Conservation (phyloP, 768 basidiomycete species). For the Lenzites betulinus region DNA sequence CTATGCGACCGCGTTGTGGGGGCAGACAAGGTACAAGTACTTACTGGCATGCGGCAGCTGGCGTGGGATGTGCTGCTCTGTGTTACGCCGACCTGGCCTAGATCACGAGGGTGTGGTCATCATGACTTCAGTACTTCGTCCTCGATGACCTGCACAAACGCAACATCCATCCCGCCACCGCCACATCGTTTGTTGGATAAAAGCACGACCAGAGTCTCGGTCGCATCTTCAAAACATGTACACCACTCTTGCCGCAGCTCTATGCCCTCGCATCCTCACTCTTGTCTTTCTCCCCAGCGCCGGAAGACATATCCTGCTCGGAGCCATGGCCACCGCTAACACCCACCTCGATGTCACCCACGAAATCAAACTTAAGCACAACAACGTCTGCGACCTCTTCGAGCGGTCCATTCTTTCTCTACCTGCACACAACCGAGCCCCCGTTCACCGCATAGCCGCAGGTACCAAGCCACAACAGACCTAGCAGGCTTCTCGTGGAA, state of each 20-base stretch:
- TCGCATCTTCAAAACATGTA: constrained; percentile 3
- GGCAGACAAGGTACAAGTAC: too few species aligned
- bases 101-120: constrained; percentile 12
- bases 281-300: background rate
- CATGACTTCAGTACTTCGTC: constrained; percentile 4
- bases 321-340: constrained; percentile 12
- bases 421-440: too few species aligned
- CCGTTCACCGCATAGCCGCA: too few species aligned
- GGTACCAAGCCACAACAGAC: constrained; percentile 15
- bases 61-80: too few species aligned
- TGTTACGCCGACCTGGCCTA: too few species aligned
- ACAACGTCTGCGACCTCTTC: constrained; percentile 29
- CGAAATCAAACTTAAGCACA: constrained; percentile 29
- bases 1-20: constrained; percentile 9
- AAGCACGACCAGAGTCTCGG: too few species aligned
- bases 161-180: background rate
- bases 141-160: constrained; percentile 2
- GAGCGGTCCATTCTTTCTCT: too few species aligned
- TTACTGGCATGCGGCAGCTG: too few species aligned
- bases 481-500: too few species aligned
- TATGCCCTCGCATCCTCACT: constrained; percentile 5
- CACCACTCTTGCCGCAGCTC: background rate
- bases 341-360: constrained; percentile 20
- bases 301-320: background rate
- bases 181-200: background rate